A percentile compares a stretch with the other conserved stretches of the same genome.
phyloP scores from a whole-genome alignment of 441 rosid genomes.

The Aquilaria agallochum region DNA sequence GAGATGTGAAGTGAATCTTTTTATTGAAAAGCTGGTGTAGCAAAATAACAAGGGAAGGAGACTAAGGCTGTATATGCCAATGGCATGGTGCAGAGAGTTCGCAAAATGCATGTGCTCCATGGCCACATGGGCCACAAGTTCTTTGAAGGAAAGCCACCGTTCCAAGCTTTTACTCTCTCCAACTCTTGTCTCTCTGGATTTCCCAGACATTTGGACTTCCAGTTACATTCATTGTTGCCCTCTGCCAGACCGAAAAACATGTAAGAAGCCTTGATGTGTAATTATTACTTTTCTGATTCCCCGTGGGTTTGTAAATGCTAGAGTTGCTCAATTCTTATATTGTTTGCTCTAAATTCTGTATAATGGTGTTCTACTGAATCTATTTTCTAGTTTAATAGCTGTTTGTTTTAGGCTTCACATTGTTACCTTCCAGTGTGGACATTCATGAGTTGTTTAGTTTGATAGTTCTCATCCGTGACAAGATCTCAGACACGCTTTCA shows the following conservation, averaged over 20 bases:
- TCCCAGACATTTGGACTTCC: conserved; percentile 70
- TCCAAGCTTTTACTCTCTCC: conserved; percentile 61
- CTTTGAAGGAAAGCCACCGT: conserved; percentile 11
- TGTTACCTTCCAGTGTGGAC: too few species aligned
- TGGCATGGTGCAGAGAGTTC: conserved; percentile 11
- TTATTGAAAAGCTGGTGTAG: not conserved
- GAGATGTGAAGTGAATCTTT: not conserved
- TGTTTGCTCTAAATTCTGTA: not conserved
- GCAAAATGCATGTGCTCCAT: conserved; percentile 4
- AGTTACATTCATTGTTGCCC: conserved; percentile 14
- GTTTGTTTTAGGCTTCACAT: too few species aligned
- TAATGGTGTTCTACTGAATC: not conserved
- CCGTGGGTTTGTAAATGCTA: not conserved
- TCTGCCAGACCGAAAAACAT: conserved; percentile 16
- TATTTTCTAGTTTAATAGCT: not conserved
- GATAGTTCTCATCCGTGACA: too few species aligned
- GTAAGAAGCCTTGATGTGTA: conserved; percentile 22
- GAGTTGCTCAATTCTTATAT: not conserved
- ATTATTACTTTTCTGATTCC: not conserved
- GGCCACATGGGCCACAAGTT: conserved; percentile 10
- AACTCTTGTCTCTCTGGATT: conserved; percentile 74
- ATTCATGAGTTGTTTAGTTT: too few species aligned
- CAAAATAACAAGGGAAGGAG: conserved; percentile 9
- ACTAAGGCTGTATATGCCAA: conserved; percentile 9
- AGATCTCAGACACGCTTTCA: too few species aligned